Base-by-base conservation (phyloP, 805 yeast genomes). In the Alloascoidea africana region DNA sequence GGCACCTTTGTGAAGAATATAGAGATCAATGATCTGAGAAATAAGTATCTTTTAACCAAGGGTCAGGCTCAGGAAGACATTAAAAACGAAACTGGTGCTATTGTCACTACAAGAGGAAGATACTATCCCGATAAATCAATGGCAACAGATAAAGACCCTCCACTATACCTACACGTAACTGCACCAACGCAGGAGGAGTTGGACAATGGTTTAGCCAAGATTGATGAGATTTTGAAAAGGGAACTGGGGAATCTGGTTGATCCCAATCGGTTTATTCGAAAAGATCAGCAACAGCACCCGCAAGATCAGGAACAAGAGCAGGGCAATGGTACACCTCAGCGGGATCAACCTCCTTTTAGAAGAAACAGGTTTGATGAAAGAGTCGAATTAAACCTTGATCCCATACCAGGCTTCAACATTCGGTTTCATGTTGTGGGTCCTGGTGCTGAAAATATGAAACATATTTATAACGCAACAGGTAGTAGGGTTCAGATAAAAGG, bases 181-280 rank as follows among this genome's bases (percentile, higher is more conserved):
- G 94, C 84, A 52, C 75, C 79, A 44, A 38, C 44, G 4, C 41
- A 51, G 27, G 52, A 46, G 14, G 40, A 46, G 3, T 40, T 55
- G n/a, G 72, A 65, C 46, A 79, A 79, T 53, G 87, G 95, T 2
- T 52, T 65, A 23, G 49, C 60, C n/a, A 77, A 71, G 35, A 91
- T 82, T 14, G 63, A 73, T 8, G 91, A 81, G 32, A 43, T 54
- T 16, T 53, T 53, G 34, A 42, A 46, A 17, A 42, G 32, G 16
- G 43, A 36, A 34, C 19, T 51, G 16, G 52, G 51, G 5, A 39
- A 42, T 27, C 36, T 51, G 14, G 46, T 49, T 4, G 55, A 51
- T 39, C 50, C 46, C 36, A 43, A 53, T 17, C 44, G 55, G 27
- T 43, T 49, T 36, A 30, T 49, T 33, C 18, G 52, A 30, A 27